Percentiles rank a stretch among this genome's conserved stretches.
phyloP scores from a whole-genome alignment of 2,329 filamentous ascomycete genomes.

The Beauveria sp. region DNA sequence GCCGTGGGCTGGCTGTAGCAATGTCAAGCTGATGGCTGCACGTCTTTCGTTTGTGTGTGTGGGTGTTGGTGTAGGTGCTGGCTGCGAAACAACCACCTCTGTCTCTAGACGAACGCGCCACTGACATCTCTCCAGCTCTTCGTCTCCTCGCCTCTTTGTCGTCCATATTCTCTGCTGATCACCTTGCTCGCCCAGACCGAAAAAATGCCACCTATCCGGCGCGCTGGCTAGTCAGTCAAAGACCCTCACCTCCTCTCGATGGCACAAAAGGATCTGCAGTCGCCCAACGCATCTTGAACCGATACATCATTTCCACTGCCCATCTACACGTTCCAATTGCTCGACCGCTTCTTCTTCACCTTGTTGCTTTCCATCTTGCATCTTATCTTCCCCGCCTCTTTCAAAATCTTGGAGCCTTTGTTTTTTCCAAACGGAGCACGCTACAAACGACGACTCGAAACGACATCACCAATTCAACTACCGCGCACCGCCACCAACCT shows the following conservation, averaged over 20 bases:
- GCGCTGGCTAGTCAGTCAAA: background rate
- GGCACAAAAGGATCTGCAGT: background rate
- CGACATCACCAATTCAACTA: background rate
- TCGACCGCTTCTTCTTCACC: background rate
- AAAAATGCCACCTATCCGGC: background rate
- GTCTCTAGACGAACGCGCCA: background rate
- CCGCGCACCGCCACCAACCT: background rate
- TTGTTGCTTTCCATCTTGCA: background rate
- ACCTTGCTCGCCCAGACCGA: too few species aligned
- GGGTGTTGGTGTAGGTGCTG: too few species aligned
- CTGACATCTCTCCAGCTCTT: background rate
- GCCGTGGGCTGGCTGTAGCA: too few species aligned
- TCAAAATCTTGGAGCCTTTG: background rate
- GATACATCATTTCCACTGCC: background rate
- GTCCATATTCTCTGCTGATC: background rate
- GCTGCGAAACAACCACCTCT: background rate
- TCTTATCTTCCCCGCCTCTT: background rate
- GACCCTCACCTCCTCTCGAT: background rate
- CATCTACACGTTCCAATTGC: background rate
- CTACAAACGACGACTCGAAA: background rate
- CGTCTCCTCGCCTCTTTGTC: background rate
- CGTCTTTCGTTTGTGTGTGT: too few species aligned
- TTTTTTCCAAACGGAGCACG: background rate
- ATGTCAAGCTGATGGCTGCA: too few species aligned
- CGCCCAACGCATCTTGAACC: conserved; percentile 1